Percentiles rank a stretch among this genome's conserved stretches.
phyloP scores from a whole-genome alignment of 768 basidiomycete genomes.

The Agrocybe praecox region DNA sequence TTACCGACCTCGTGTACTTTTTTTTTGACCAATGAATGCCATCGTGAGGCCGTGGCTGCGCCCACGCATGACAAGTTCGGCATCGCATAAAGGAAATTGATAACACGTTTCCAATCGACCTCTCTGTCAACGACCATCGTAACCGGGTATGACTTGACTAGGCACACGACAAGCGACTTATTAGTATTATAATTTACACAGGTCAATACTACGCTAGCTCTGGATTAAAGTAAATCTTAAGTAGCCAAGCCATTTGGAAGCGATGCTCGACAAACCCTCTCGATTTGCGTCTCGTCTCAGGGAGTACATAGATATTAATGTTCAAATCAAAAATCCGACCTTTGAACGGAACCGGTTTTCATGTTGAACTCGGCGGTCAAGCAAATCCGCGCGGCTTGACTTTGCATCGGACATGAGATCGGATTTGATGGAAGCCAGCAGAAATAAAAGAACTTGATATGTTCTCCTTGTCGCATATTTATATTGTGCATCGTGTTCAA shows the following conservation, averaged over 20 bases:
- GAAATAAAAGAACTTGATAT: too few species aligned
- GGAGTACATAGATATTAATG: too few species aligned
- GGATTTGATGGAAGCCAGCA: background rate
- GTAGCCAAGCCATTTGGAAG: too few species aligned
- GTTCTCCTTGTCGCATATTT: background rate
- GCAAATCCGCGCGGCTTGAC: background rate
- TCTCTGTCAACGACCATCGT: background rate
- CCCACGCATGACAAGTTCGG: slow-evolving; percentile 14
- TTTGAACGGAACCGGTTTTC: background rate
- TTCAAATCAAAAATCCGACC: background rate
- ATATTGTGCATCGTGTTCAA: background rate
- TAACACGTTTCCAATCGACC: slow-evolving; percentile 10
- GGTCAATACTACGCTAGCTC: too few species aligned
- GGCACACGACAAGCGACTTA: too few species aligned
- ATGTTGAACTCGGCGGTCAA: background rate
- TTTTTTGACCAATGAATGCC: slow-evolving; percentile 4
- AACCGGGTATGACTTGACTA: background rate
- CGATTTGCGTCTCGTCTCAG: too few species aligned
- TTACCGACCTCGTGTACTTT: slow-evolving; percentile 11
- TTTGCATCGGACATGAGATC: background rate
- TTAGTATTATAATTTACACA: too few species aligned
- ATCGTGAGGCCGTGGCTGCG: slow-evolving; percentile 16
- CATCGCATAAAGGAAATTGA: slow-evolving; percentile 7
- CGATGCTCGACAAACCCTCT: too few species aligned
- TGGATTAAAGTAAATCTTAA: too few species aligned